phyloP scores from a whole-genome alignment of 805 yeast species.

The Cyberlindnera meyerae region DNA sequence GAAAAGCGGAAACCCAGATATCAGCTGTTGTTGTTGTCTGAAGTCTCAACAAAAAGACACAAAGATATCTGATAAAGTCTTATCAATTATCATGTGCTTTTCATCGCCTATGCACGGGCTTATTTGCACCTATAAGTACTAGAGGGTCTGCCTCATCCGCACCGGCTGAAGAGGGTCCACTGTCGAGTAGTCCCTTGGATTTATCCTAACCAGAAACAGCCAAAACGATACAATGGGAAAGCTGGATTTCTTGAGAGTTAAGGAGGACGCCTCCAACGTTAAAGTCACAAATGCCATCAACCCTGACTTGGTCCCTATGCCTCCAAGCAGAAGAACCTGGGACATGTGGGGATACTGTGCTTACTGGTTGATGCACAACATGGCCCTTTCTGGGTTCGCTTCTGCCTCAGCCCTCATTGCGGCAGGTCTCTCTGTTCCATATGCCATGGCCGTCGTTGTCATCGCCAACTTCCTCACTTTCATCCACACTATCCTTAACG shows the following conservation, averaged over 20 bases:
- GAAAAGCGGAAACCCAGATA: too few relatives aligned
- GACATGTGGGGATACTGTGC: slow-evolving; percentile 36
- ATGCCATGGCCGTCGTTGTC: slow-evolving; percentile 38
- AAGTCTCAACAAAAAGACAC: too few relatives aligned
- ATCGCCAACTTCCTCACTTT: slow-evolving; percentile 46
- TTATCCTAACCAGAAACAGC: too few relatives aligned
- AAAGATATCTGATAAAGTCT: too few relatives aligned
- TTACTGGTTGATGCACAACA: slow-evolving; percentile 42
- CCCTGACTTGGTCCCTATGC: slow-evolving; percentile 13
- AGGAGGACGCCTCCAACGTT: slow-evolving; percentile 4
- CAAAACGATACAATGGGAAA: background rate
- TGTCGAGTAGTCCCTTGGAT: too few relatives aligned
- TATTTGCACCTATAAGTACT: too few relatives aligned
- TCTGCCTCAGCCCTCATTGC: slow-evolving; percentile 40
- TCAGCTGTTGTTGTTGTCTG: too few relatives aligned
- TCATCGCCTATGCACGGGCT: too few relatives aligned
- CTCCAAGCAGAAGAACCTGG: slow-evolving; percentile 31
- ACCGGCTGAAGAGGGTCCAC: too few relatives aligned
- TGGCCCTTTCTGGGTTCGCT: slow-evolving; percentile 43
- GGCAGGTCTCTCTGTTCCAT: slow-evolving; percentile 41
- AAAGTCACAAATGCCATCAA: slow-evolving; percentile 3
- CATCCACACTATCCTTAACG: slow-evolving; percentile 39
- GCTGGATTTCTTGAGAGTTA: slow-evolving; percentile 2
- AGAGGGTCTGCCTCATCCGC: too few relatives aligned
- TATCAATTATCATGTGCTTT: too few relatives aligned